Conservation (phyloP, 2,329 filamentous ascomycete genomes). For the Stagonosporopsis vannaccii region DNA sequence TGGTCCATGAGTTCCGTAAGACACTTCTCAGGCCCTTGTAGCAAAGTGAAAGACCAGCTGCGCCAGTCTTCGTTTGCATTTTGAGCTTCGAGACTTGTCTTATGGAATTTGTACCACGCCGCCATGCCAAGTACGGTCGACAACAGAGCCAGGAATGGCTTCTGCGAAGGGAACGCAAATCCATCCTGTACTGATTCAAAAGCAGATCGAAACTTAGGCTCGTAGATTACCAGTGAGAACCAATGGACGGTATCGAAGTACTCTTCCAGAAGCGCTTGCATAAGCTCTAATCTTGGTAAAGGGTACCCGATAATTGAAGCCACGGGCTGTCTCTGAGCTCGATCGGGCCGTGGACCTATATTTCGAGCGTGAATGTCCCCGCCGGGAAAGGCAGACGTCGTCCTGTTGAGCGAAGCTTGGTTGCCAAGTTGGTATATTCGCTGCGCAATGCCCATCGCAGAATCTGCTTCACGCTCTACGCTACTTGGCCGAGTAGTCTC, state of each 20-base stretch:
- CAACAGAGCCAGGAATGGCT: constrained; percentile 49
- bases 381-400: constrained; percentile 48
- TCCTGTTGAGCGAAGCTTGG: constrained; percentile 37
- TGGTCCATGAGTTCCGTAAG: constrained; percentile 54
- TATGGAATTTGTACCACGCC: constrained; percentile 49
- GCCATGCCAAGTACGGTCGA: constrained; percentile 50
- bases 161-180: constrained; percentile 43
- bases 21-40: constrained; percentile 42
- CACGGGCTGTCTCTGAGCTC: constrained; percentile 32
- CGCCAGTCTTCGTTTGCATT: constrained; percentile 21
- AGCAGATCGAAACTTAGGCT: constrained; percentile 50
- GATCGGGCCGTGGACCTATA: constrained; percentile 10
- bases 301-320: constrained; percentile 14
- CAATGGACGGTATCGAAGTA: constrained; percentile 55
- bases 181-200: constrained; percentile 46
- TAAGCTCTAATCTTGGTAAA: constrained; percentile 40
- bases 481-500: not conserved
- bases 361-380: constrained; percentile 22
- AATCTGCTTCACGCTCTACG: constrained; percentile 37
- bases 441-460: constrained; percentile 46
- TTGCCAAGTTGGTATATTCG: constrained; percentile 40
- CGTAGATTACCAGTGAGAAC: constrained; percentile 55
- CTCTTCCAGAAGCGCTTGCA: constrained; percentile 48
- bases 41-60: constrained; percentile 24
- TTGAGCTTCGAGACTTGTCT: constrained; percentile 12